phyloP scores from a whole-genome alignment of 768 basidiomycete species.

The Tricholoma sp. region DNA sequence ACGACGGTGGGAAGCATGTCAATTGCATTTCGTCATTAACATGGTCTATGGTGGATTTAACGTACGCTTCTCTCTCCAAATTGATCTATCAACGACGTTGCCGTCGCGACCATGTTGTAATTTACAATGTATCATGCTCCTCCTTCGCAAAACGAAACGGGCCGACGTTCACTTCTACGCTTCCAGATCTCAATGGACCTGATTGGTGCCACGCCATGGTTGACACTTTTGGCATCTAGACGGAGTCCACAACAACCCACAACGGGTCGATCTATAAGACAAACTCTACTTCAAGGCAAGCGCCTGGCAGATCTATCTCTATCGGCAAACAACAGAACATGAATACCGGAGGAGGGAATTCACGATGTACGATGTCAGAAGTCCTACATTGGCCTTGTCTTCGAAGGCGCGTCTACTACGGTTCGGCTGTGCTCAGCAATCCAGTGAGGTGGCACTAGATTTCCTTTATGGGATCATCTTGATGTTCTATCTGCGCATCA shows the following conservation, averaged over 20 bases:
- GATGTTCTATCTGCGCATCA: neutral
- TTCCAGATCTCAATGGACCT: neutral
- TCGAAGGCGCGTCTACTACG: constrained; percentile 7
- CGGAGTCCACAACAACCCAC: neutral
- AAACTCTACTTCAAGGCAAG: neutral
- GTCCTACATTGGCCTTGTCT: neutral
- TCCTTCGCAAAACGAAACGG: neutral
- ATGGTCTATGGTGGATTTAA: too few relatives aligned
- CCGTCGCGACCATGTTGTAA: neutral
- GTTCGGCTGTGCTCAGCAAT: neutral
- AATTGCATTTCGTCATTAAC: too few relatives aligned
- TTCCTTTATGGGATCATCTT: neutral
- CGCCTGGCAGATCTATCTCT: neutral
- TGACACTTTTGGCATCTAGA: neutral
- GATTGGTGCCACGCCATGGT: neutral
- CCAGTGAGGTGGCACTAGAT: constrained; percentile 10
- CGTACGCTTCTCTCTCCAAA: too few relatives aligned
- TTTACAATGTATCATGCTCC: neutral
- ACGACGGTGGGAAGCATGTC: too few relatives aligned
- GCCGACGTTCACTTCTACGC: neutral
- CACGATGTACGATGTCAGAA: neutral
- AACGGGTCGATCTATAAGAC: neutral
- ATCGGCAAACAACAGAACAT: neutral
- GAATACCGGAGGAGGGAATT: neutral
- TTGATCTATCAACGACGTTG: too few relatives aligned